Conservation (phyloP, 331 rosid genomes). For the Malus hybrid region DNA sequence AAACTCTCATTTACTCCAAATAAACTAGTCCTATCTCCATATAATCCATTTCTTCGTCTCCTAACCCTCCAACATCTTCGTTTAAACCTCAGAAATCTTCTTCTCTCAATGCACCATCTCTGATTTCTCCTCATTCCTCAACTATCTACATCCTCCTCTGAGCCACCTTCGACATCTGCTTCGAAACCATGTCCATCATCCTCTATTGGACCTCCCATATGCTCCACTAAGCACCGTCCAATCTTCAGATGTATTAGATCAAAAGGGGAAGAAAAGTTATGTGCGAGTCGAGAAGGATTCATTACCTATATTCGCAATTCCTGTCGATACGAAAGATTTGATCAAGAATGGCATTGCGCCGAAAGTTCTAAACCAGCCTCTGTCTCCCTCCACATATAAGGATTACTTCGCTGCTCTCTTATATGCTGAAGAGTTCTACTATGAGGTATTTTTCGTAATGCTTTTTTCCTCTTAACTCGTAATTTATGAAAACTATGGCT, state of each 20-base stretch:
- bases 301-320: conserved; percentile 20
- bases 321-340: conserved; percentile 16
- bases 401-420: conserved; percentile 26
- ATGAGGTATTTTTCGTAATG: neutral
- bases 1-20: too few relatives aligned
- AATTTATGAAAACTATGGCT: neutral
- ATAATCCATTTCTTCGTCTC: neutral
- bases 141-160: neutral
- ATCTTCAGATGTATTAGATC: neutral
- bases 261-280: conserved; percentile 1
- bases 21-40: too few relatives aligned
- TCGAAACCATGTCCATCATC: neutral
- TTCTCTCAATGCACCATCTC: neutral
- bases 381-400: conserved; percentile 22
- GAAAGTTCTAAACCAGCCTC: conserved; percentile 1
- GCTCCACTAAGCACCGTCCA: neutral
- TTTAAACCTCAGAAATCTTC: neutral
- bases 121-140: neutral
- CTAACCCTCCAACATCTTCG: neutral
- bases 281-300: conserved; percentile 2
- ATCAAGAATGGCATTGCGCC: conserved; percentile 24
- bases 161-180: neutral
- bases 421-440: conserved; percentile 23
- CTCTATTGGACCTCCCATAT: neutral
- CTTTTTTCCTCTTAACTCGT: neutral